A percentile compares a stretch with the other conserved stretches of the same genome.
Conservation (phyloP, 768 basidiomycete genomes). For the Lenzites betulinus region DNA sequence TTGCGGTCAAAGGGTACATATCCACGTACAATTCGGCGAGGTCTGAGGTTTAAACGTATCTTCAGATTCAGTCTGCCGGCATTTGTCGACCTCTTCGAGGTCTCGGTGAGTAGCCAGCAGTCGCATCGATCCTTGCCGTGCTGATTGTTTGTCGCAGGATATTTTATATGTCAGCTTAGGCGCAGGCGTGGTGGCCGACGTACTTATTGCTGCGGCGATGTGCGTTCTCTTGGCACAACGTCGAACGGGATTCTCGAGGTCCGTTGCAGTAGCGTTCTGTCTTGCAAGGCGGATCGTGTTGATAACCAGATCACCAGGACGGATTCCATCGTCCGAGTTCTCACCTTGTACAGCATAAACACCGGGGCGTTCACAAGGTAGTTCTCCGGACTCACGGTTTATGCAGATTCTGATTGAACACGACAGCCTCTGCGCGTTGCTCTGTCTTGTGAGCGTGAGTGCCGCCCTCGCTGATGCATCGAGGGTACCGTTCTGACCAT, state of each 20-base stretch:
- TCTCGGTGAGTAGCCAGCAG: slow-evolving; percentile 16
- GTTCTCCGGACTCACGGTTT: neutral
- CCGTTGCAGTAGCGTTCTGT: neutral
- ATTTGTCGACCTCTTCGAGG: slow-evolving; percentile 6
- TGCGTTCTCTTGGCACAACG: slow-evolving; percentile 22
- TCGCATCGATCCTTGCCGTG: neutral
- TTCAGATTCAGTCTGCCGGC: slow-evolving; percentile 8
- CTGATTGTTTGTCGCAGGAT: slow-evolving; percentile 11
- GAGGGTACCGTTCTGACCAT: no score
- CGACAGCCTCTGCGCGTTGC: slow-evolving; percentile 24
- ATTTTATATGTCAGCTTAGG: slow-evolving; percentile 29
- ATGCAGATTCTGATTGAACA: neutral
- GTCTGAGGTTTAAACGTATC: neutral
- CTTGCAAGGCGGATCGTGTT: neutral
- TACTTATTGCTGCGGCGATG: slow-evolving; percentile 27
- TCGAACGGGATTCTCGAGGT: slow-evolving; percentile 17
- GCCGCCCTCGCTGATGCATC: no score
- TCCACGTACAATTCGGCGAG: neutral
- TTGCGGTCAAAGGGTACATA: slow-evolving; percentile 12
- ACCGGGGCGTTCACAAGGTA: slow-evolving; percentile 30
- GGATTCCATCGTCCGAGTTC: slow-evolving; percentile 22
- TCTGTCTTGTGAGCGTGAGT: slow-evolving; percentile 24
- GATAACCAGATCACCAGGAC: slow-evolving; percentile 16
- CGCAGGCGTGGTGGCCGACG: slow-evolving; percentile 25
- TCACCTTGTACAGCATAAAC: slow-evolving; percentile 31